phyloP scores from a whole-genome alignment of 345 rosid genomes.

The Lepidium africanum region DNA sequence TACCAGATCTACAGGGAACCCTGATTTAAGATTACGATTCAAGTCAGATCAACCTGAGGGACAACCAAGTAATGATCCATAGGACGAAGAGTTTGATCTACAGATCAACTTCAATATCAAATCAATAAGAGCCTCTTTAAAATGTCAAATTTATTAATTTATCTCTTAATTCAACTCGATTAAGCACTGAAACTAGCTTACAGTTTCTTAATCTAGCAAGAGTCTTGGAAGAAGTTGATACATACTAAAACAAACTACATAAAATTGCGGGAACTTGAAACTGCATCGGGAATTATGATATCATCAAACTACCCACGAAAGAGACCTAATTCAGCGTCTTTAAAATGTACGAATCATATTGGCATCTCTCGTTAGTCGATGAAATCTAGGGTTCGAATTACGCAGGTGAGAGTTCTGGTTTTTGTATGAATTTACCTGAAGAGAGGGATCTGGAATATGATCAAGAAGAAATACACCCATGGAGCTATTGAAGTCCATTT shows the following conservation, averaged over 20 bases:
- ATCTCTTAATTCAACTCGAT: not conserved
- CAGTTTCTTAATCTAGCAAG: not conserved
- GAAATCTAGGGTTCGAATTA: conserved; percentile 2
- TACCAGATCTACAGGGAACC: conserved; percentile 87
- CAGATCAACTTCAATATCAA: not conserved
- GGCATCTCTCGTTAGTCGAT: not conserved
- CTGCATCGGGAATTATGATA: not conserved
- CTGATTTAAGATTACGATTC: conserved; percentile 26
- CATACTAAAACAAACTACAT: not conserved
- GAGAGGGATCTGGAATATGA: conserved; percentile 88
- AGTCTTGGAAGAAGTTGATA: not conserved
- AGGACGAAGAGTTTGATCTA: not conserved
- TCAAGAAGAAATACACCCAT: conserved; percentile 63
- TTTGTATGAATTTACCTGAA: conserved; percentile 47
- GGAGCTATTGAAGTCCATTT: conserved; percentile 53
- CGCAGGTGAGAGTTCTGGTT: not conserved
- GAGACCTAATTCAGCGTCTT: not conserved
- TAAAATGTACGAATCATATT: not conserved
- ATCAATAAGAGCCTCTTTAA: not conserved
- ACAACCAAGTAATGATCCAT: not conserved
- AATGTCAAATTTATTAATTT: not conserved
- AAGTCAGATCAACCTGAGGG: not conserved
- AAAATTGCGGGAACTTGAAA: not conserved
- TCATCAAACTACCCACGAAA: not conserved
- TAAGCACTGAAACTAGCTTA: not conserved